Evolutionary conservation across 345 rosid genomes (phyloP).

Genomic region (Erysimum cheiranthoides): DNA sequence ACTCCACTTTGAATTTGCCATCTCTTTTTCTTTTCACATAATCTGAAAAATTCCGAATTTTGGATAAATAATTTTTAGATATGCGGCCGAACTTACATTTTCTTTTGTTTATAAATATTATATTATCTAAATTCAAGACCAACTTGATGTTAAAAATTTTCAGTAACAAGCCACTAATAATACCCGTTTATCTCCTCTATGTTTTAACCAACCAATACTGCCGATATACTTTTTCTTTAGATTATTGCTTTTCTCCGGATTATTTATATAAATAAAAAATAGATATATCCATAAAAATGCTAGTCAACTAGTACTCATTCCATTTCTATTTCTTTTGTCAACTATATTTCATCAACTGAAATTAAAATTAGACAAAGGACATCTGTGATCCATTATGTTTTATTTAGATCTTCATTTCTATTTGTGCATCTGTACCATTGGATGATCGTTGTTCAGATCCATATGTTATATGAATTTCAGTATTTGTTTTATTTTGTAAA

Average conservation of each 20-base stretch:
- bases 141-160: background rate
- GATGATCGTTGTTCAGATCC: too few relatives aligned
- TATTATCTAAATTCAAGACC: background rate
- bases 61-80: conserved; percentile 10
- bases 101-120: background rate
- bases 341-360: background rate
- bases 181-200: too few relatives aligned
- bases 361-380: background rate
- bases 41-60: conserved; percentile 1
- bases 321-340: conserved; percentile 18
- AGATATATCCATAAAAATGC: background rate
- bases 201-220: background rate
- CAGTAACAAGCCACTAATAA: background rate
- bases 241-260: background rate
- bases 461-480: too few relatives aligned
- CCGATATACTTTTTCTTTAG: background rate
- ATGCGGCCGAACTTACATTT: background rate
- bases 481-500: too few relatives aligned
- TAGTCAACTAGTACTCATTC: conserved; percentile 23
- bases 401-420: too few relatives aligned
- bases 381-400: too few relatives aligned
- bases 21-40: conserved; percentile 10
- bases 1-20: conserved; percentile 39
- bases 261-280: background rate
- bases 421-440: too few relatives aligned